Evolutionary conservation across 2,329 filamentous ascomycete species (phyloP), one percentile per base, ranked within the genome.

Genomic region (Boeremia exigua): DNA sequence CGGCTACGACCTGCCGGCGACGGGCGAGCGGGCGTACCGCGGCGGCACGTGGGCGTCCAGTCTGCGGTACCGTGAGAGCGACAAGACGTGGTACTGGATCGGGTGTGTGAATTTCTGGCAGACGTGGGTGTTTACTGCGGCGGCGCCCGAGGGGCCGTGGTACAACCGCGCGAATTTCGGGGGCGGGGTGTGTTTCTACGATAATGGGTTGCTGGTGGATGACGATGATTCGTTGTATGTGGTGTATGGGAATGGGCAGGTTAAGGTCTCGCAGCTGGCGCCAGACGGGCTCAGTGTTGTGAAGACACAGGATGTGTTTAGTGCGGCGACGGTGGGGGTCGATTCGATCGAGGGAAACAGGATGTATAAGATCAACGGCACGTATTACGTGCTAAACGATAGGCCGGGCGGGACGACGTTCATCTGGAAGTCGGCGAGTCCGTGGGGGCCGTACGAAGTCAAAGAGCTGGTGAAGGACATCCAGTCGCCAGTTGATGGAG

Each of bases 171-270:
- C 63, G 1, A 69, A 60, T 14, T 32, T 32, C 14, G 40, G 40
- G 6, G 15, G 12, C 27, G 15, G 23, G 17, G 73, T 60, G 0
- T 85, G 82, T 62, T 83, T 81, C 60, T 86, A 86, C 54, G 83
- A 86, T 65, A 76, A 71, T 14, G 82, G 84, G 0, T 66, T 86
- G 0, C 64, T 85, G 11, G 77, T 86, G 19, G 83, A 85, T 42
- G 81, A 83, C 25, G 77, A 84, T 29, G 83, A 84, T 47, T 80
- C 76, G 0, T 80, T 84, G 76, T 86, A 84, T 45, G 79, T 85
- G 0, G 81, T 77, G 0, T 84, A 82, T 59, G 82, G 81, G 1
- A 77, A 73, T 38, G 76, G 68, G 0, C 70, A 79, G 5, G 74
- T 84, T 33, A 69, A 58, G 5, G 77, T 86, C 0, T 79, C 82